phyloP scores from a whole-genome alignment of 1,284 basidiomycete species.

The Veloporphyrellus conicus region DNA sequence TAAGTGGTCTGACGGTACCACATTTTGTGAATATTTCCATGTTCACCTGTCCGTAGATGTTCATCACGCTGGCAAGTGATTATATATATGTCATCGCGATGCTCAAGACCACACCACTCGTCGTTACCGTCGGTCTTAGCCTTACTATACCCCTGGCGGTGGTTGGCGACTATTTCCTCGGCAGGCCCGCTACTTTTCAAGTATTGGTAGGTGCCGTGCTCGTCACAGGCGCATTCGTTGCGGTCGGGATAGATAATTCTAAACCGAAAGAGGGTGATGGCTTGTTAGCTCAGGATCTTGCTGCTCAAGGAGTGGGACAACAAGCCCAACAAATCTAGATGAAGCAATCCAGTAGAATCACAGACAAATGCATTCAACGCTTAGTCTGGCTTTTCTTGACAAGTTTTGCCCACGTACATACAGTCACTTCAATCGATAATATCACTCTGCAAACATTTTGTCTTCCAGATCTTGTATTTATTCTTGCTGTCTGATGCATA shows the following conservation, averaged over 20 bases:
- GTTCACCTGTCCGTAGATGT: conserved; percentile 55
- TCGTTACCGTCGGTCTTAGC: conserved; percentile 90
- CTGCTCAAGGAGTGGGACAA: conserved; percentile 3
- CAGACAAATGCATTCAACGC: conserved; percentile 1
- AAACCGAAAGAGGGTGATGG: conserved; percentile 17
- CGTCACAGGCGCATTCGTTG: conserved; percentile 64
- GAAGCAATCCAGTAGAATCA: conserved; percentile 8
- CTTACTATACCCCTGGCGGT: conserved; percentile 93
- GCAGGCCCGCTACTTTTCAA: conserved; percentile 50
- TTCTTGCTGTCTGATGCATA: background rate
- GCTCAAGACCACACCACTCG: conserved; percentile 93
- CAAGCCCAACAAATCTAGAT: conserved; percentile 5
- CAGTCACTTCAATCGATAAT: too few relatives aligned
- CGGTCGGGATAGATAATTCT: conserved; percentile 60
- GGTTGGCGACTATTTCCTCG: conserved; percentile 70
- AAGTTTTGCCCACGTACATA: too few relatives aligned
- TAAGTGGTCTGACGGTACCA: conserved; percentile 33
- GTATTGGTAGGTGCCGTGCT: conserved; percentile 65
- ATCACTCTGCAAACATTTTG: too few relatives aligned
- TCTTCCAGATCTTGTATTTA: too few relatives aligned
- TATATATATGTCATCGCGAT: conserved; percentile 88
- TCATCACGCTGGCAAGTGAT: conserved; percentile 80
- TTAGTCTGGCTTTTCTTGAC: conserved; percentile 1
- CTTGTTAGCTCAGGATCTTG: conserved; percentile 1
- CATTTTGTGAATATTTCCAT: background rate